Percentiles rank a stretch among this genome's conserved stretches.
Evolutionary conservation across 2,329 filamentous ascomycete genomes (phyloP).

Genomic region (Aspergillus sp.): DNA sequence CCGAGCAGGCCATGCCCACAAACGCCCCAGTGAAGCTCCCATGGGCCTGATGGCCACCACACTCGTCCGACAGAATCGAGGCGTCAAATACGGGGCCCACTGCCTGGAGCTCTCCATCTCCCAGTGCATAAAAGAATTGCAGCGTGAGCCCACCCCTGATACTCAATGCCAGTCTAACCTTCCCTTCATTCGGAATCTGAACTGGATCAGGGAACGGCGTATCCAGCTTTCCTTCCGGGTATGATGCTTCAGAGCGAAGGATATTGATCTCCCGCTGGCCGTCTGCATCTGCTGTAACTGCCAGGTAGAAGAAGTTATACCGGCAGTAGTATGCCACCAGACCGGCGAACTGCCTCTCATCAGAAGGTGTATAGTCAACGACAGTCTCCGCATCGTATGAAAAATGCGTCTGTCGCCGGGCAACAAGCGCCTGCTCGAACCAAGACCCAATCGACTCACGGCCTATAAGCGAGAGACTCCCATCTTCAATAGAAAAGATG

Average conservation of each 20-base stretch:
- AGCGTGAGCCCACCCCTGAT: constrained; percentile 6
- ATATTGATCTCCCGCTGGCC: constrained; percentile 10
- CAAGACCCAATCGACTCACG: constrained; percentile 13
- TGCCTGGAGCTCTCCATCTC: not conserved
- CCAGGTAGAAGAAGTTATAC: constrained; percentile 13
- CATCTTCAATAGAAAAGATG: constrained; percentile 2
- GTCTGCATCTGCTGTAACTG: constrained; percentile 3
- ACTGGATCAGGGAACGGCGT: not conserved
- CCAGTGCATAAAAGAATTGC: constrained; percentile 12
- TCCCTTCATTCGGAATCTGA: constrained; percentile 4
- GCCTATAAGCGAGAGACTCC: constrained; percentile 1
- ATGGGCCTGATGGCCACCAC: constrained; percentile 8
- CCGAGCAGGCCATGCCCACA: constrained; percentile 12
- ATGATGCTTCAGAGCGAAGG: constrained; percentile 8
- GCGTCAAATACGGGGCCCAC: constrained; percentile 10
- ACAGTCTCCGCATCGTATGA: constrained; percentile 10
- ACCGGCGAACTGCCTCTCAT: constrained; percentile 11
- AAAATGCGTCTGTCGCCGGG: constrained; percentile 12
- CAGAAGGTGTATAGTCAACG: not conserved
- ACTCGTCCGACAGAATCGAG: constrained; percentile 12
- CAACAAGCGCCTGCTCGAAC: constrained; percentile 13
- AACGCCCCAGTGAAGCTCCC: constrained; percentile 13
- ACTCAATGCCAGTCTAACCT: constrained; percentile 2
- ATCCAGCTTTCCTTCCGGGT: constrained; percentile 5
- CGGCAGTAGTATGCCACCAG: constrained; percentile 9